These are phyloP conservation scores for Plasmodium gaboni DNA, from an alignment of 169 alveolate species.

Conservation along the genomic window DNA sequence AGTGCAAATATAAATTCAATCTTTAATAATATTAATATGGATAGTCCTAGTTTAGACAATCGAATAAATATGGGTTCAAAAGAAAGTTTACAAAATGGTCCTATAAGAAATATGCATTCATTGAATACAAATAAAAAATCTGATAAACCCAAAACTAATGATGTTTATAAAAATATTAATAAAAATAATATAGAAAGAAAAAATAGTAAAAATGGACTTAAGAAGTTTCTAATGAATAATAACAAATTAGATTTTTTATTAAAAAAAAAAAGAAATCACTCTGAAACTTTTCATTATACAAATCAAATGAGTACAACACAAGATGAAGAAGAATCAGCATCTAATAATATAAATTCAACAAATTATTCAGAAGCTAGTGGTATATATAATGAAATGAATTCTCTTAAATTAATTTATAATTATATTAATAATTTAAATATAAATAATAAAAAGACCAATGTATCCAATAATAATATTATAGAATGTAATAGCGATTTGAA, in stretches of 20 bases:
- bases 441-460: not conserved
- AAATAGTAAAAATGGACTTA: not conserved
- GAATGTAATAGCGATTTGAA: slow-evolving; percentile 4
- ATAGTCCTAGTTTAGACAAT: too few relatives aligned
- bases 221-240: slow-evolving; percentile 17
- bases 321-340: slow-evolving; percentile 4
- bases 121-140: not conserved
- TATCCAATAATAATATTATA: not conserved
- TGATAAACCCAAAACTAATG: slow-evolving; percentile 1
- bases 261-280: slow-evolving; percentile 39
- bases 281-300: slow-evolving; percentile 19
- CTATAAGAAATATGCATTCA: too few relatives aligned
- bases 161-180: slow-evolving; percentile 1
- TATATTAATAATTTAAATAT: slow-evolving; percentile 13
- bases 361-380: not conserved
- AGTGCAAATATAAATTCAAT: too few relatives aligned
- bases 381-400: slow-evolving; percentile 28
- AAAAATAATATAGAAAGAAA: slow-evolving; percentile 8
- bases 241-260: not conserved
- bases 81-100: too few relatives aligned
- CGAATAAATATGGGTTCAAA: too few relatives aligned
- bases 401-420: slow-evolving; percentile 20
- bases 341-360: slow-evolving; percentile 2
- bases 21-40: too few relatives aligned
- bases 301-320: slow-evolving; percentile 5